Evolutionary conservation across 371 early-diverging fungal genomes (phyloP).

Genomic region (Fennellomyces sp.): DNA sequence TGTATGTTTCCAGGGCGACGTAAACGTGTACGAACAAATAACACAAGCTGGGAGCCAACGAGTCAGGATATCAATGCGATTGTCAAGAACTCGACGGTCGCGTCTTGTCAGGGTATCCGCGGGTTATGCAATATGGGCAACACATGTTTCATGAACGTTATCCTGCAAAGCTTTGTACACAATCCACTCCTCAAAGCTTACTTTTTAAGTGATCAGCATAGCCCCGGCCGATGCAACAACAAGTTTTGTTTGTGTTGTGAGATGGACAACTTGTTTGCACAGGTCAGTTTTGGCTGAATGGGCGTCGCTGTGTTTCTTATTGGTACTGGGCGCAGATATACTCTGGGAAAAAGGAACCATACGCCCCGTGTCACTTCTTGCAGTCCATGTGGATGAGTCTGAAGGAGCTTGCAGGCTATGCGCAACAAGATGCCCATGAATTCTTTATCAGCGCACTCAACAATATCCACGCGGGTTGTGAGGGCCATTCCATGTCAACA

Average conservation of each 20-base stretch:
- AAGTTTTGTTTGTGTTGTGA: constrained; percentile 92
- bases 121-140: constrained; percentile 93
- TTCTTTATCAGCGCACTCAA: constrained; percentile 91
- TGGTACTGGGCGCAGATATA: too few species aligned
- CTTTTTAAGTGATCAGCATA: constrained; percentile 88
- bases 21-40: constrained; percentile 28
- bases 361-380: constrained; percentile 83
- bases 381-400: constrained; percentile 89
- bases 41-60: constrained; percentile 34
- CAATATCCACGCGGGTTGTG: constrained; percentile 75
- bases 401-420: constrained; percentile 87
- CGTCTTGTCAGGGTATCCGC: constrained; percentile 76
- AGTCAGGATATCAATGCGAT: constrained; percentile 58
- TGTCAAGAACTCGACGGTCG: constrained; percentile 44
- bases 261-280: constrained; percentile 79
- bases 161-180: constrained; percentile 90
- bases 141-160: constrained; percentile 95
- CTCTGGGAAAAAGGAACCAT: constrained; percentile 72
- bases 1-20: constrained; percentile 9
- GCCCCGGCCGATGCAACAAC: constrained; percentile 62
- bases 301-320: too few species aligned
- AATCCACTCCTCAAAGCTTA: constrained; percentile 88
- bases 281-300: constrained; percentile 38
- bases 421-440: constrained; percentile 97
- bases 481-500: constrained; percentile 33